phyloP scores from a whole-genome alignment of 768 basidiomycete genomes.

The Tricholoma flavovirens region DNA sequence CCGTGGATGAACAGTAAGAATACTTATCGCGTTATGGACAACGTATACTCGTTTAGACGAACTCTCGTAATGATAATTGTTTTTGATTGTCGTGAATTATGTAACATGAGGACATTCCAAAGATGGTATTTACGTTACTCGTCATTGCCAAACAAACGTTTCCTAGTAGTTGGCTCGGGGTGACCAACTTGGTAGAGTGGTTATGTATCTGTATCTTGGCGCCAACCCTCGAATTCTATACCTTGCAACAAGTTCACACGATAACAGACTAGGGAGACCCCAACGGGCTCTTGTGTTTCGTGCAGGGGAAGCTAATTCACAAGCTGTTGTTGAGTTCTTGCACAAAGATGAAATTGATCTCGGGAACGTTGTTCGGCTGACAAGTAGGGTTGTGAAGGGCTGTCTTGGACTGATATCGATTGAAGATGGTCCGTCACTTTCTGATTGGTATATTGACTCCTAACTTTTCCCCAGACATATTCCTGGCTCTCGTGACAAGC shows the following conservation, averaged over 20 bases:
- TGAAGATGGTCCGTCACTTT: slow-evolving; percentile 49
- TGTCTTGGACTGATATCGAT: slow-evolving; percentile 79
- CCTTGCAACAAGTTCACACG: slow-evolving; percentile 64
- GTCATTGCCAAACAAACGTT: slow-evolving; percentile 7
- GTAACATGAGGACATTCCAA: no score
- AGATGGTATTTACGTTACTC: neutral
- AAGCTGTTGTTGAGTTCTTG: slow-evolving; percentile 85
- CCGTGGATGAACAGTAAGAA: slow-evolving; percentile 10
- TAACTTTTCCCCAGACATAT: slow-evolving; percentile 55
- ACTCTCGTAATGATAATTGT: neutral
- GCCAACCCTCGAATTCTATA: slow-evolving; percentile 66
- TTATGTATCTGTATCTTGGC: slow-evolving; percentile 72
- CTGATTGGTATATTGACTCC: neutral
- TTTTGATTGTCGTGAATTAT: neutral
- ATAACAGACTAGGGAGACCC: slow-evolving; percentile 58
- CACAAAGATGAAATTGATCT: slow-evolving; percentile 69
- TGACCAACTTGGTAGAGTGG: no score
- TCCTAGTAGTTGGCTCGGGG: no score
- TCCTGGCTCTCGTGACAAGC: slow-evolving; percentile 76
- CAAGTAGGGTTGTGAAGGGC: slow-evolving; percentile 70
- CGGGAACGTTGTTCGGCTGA: slow-evolving; percentile 54
- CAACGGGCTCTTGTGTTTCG: slow-evolving; percentile 67
- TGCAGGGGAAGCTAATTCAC: slow-evolving; percentile 45
- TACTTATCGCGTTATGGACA: no score
- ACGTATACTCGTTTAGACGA: neutral